Conservation (phyloP, 768 basidiomycete species). For the Tylopilus sp. region DNA sequence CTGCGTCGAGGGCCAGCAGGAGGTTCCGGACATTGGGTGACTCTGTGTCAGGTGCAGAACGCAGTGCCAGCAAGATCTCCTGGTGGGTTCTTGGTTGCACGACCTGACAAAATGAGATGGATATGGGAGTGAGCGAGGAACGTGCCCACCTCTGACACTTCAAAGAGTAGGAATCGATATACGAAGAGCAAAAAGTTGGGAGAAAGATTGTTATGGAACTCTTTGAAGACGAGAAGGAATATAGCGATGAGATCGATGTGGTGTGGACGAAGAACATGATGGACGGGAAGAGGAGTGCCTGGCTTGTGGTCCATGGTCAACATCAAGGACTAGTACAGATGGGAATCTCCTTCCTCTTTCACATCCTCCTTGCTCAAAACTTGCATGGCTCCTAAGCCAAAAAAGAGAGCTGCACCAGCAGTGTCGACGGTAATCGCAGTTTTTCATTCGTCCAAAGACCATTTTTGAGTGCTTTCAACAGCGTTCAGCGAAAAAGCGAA, state of each 20-base stretch:
- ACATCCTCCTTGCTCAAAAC: not conserved
- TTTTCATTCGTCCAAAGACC: not conserved
- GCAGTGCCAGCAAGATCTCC: constrained; percentile 45
- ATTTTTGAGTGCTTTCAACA: constrained; percentile 14
- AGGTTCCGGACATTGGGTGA: constrained; percentile 41
- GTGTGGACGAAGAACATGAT: constrained; percentile 71
- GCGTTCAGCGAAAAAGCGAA: constrained; percentile 59
- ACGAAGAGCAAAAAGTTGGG: constrained; percentile 57
- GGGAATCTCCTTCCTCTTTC: constrained; percentile 25
- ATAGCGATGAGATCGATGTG: constrained; percentile 69
- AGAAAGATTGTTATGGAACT: constrained; percentile 53
- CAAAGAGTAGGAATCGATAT: constrained; percentile 63
- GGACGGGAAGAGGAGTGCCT: constrained; percentile 56
- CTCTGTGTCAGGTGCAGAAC: constrained; percentile 43
- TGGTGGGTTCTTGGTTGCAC: constrained; percentile 54
- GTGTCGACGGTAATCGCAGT: constrained; percentile 24
- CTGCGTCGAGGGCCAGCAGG: constrained; percentile 42
- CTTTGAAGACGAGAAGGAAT: constrained; percentile 60
- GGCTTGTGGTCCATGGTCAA: constrained; percentile 22
- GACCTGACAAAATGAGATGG: constrained; percentile 43
- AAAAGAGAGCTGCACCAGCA: constrained; percentile 35
- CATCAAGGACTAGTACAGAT: not conserved
- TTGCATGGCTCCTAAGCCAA: constrained; percentile 27
- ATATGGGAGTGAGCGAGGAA: not conserved
- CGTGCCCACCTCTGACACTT: constrained; percentile 60